Evolutionary conservation across 2,329 filamentous ascomycete genomes (phyloP), one percentile per base, ranked within the genome.

Genomic region (Escovopsis sp.): DNA sequence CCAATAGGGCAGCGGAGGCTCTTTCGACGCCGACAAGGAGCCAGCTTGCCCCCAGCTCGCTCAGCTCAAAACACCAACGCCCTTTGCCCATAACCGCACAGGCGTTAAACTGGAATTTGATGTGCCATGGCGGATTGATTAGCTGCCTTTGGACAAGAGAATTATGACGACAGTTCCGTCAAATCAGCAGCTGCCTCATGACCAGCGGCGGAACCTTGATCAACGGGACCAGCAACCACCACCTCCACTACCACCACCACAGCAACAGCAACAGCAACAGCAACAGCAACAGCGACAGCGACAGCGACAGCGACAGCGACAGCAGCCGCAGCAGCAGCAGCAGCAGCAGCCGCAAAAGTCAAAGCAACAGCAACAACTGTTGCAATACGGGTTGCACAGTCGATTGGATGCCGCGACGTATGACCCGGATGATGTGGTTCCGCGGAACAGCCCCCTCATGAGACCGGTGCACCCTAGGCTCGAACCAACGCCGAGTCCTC

Each of bases 381-480:
- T 9, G 29, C 34, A 32, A 27, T 41, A 37, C 40, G 16, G 16
- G 8, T 32, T 33, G 38, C 38, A 41, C 29, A 27, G n/a, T 39
- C 29, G 30, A 30, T 35, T 45, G 35, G 43, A 45, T 33, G 35
- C 43, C 12, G 35, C 37, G 27, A 55, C 58, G 40, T 68, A 63
- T 52, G 63, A 68, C 48, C 57, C 64, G 48, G 64, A 69, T 61
- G 66, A 66, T 47, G 60, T 60, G 46, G 48, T 60, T 33, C 57
- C 59, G 38, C 57, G 51, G 48, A 59, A 60, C 48, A 68, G 64
- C 47, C 66, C 66, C 43, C 57, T 54, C 45, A 60, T 60, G 57
- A 53, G 50, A 48, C 52, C 57, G 44, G 46, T 58, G 46, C 56
- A 52, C 48, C 57, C 55, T 35, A 59, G 47, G 41, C 51, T 59